A percentile compares a stretch with the other conserved stretches of the same genome.
Evolutionary conservation across 306 rosid species (phyloP).

Genomic region (Cucurbita maxima): DNA sequence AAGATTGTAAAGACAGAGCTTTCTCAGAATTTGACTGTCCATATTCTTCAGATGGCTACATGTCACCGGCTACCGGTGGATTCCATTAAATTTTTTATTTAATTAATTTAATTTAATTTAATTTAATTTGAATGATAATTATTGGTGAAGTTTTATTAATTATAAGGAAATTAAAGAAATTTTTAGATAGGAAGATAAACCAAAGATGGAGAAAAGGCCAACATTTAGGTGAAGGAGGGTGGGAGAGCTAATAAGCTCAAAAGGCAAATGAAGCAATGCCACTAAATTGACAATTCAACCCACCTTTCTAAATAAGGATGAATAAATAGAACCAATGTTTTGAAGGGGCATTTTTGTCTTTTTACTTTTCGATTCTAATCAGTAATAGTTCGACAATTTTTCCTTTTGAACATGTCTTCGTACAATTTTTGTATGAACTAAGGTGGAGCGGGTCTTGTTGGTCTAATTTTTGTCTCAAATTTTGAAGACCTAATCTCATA

Average conservation of each 20-base stretch:
- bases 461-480: neutral
- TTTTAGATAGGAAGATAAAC: too few relatives aligned
- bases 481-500: neutral
- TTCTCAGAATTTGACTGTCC: neutral
- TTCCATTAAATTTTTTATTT: neutral
- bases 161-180: too few relatives aligned
- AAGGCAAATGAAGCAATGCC: neutral
- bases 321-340: neutral
- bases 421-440: neutral
- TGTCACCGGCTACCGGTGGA: neutral
- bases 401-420: neutral
- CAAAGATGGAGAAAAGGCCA: neutral
- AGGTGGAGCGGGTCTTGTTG: neutral
- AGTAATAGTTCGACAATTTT: neutral
- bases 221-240: neutral
- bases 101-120: too few relatives aligned
- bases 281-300: neutral
- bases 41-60: neutral
- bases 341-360: neutral
- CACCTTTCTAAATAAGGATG: neutral
- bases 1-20: neutral
- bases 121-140: too few relatives aligned
- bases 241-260: neutral
- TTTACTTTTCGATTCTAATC: neutral
- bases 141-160: too few relatives aligned